These are phyloP conservation scores for Massarina eburnea DNA, from an alignment of 2,329 filamentous ascomycete species.

Conservation along the genomic window DNA sequence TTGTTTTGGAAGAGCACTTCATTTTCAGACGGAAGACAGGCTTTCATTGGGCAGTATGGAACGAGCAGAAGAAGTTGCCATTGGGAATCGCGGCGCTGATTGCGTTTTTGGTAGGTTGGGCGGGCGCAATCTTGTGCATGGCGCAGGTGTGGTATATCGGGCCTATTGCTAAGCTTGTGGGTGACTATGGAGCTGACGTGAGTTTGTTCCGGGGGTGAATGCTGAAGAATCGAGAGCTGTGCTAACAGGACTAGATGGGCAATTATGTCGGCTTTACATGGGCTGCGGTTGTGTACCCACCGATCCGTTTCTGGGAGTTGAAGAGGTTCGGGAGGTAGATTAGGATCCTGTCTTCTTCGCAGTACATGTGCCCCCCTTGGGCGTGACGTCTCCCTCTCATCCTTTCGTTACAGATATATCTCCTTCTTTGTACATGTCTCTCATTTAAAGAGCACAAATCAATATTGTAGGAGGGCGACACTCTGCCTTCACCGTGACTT, in stretches of 20 bases:
- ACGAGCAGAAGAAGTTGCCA: conserved; percentile 60
- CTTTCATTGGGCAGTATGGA: conserved; percentile 65
- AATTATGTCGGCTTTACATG: conserved; percentile 63
- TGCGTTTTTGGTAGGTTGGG: conserved; percentile 67
- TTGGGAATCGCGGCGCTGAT: conserved; percentile 62
- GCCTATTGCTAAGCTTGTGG: conserved; percentile 60
- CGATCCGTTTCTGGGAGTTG: conserved; percentile 55
- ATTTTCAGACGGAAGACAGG: conserved; percentile 58
- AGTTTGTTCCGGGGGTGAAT: conserved; percentile 22
- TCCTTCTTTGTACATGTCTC: neutral
- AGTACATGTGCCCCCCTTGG: neutral
- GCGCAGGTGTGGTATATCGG: conserved; percentile 70
- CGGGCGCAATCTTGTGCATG: conserved; percentile 67
- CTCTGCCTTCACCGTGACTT: neutral
- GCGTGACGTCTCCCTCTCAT: neutral
- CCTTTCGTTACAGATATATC: neutral
- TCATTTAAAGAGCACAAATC: neutral
- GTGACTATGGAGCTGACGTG: conserved; percentile 60
- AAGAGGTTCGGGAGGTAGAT: conserved; percentile 51
- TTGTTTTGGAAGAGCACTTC: conserved; percentile 63
- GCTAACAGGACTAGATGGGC: conserved; percentile 49
- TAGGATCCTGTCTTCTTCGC: too few relatives aligned
- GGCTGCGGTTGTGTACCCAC: conserved; percentile 60
- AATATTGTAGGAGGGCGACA: neutral
- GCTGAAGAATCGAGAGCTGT: neutral